Evolutionary conservation across 2,329 filamentous ascomycete genomes (phyloP).

Genomic region (Gaeumannomyces sp.): DNA sequence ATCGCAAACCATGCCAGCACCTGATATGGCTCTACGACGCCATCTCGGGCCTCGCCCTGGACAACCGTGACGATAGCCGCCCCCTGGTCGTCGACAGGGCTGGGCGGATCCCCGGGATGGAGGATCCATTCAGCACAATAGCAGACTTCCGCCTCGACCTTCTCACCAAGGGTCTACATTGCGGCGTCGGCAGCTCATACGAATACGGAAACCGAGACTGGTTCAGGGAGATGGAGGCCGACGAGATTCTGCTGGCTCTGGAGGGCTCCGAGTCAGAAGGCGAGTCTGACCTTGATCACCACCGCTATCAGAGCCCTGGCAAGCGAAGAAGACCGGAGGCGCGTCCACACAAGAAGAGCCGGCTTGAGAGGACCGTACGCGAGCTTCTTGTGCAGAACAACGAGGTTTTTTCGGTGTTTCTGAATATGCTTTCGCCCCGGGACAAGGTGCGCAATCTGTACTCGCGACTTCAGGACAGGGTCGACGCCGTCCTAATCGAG

Average conservation of each 20-base stretch:
- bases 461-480: conserved; percentile 40
- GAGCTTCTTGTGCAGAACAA: conserved; percentile 49
- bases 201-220: conserved; percentile 22
- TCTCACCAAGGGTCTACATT: conserved; percentile 46
- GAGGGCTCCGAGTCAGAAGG: conserved; percentile 29
- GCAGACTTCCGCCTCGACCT: conserved; percentile 45
- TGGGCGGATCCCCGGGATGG: conserved; percentile 21
- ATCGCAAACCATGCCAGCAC: conserved; percentile 40
- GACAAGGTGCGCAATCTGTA: conserved; percentile 42
- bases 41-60: conserved; percentile 41
- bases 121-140: conserved; percentile 42
- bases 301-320: not conserved
- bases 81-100: conserved; percentile 26
- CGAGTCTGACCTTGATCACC: conserved; percentile 13
- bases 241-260: conserved; percentile 45
- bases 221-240: conserved; percentile 40
- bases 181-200: conserved; percentile 31
- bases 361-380: conserved; percentile 45
- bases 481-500: conserved; percentile 38
- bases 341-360: conserved; percentile 18
- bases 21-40: conserved; percentile 50
- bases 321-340: not conserved
- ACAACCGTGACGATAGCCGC: conserved; percentile 32
- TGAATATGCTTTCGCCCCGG: conserved; percentile 36
- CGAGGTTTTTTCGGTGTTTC: conserved; percentile 48